Percentiles rank a stretch among this genome's conserved stretches.
These are phyloP conservation scores for Dendrobium chrysotoxum DNA, from an alignment of 106 monocot species.

Conservation along the genomic window DNA sequence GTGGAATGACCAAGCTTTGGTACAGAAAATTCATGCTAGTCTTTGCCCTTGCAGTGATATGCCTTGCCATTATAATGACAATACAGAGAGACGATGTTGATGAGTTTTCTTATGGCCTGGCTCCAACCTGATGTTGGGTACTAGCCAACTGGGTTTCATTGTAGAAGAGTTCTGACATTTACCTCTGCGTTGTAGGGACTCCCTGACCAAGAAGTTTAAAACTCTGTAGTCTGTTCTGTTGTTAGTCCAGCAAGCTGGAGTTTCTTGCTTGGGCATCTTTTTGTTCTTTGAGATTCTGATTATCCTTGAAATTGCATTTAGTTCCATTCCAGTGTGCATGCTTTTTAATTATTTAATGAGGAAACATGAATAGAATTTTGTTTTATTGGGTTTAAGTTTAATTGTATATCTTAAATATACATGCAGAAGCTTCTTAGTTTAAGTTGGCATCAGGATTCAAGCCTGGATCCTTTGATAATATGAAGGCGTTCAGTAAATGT, in stretches of 20 bases:
- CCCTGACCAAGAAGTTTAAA: neutral
- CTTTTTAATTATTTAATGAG: no score
- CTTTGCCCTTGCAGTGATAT: slow-evolving; percentile 20
- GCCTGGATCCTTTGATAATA: no score
- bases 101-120: slow-evolving; percentile 18
- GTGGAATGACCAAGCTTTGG: neutral
- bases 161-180: neutral
- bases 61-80: slow-evolving; percentile 18
- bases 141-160: neutral
- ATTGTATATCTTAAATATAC: no score
- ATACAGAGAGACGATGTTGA: slow-evolving; percentile 21
- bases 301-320: neutral
- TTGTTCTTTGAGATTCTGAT: neutral
- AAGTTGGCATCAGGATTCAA: no score
- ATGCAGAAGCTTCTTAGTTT: no score
- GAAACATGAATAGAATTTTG: no score
- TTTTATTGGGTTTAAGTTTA: no score
- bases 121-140: slow-evolving; percentile 44
- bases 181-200: neutral
- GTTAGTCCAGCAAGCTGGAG: neutral
- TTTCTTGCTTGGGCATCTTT: neutral
- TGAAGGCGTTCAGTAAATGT: no score
- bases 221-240: neutral
- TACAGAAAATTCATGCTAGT: slow-evolving; percentile 6
- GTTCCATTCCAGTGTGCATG: no score